phyloP scores from a whole-genome alignment of 768 basidiomycete genomes.

The Exidia glandulosa region DNA sequence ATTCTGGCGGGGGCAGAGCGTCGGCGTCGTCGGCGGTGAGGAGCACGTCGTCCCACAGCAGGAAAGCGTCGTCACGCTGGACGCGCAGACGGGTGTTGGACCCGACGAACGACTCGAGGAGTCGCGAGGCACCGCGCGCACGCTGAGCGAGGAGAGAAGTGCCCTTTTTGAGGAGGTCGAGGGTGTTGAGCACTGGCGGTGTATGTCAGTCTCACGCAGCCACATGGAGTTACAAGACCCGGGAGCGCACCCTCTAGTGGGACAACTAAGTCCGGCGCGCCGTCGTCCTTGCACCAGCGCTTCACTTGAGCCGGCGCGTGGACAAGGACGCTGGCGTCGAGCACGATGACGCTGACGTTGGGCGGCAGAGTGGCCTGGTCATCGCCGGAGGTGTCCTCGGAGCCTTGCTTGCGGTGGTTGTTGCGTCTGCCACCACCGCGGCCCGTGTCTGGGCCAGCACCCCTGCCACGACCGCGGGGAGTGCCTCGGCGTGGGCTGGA shows the following conservation, averaged over 20 bases:
- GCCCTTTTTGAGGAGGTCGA: slow-evolving; percentile 90
- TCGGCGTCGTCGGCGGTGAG: slow-evolving; percentile 29
- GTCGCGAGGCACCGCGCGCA: slow-evolving; percentile 78
- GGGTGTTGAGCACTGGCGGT: slow-evolving; percentile 70
- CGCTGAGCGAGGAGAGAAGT: slow-evolving; percentile 65
- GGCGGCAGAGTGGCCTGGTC: neutral
- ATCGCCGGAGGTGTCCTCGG: neutral
- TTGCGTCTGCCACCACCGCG: slow-evolving; percentile 23
- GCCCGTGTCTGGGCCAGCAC: slow-evolving; percentile 14
- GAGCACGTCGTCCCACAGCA: slow-evolving; percentile 65
- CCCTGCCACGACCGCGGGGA: slow-evolving; percentile 34
- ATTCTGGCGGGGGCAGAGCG: slow-evolving; percentile 52
- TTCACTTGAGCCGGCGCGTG: slow-evolving; percentile 70
- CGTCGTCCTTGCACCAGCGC: slow-evolving; percentile 68
- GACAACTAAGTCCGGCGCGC: slow-evolving; percentile 68
- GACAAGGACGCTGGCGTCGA: slow-evolving; percentile 75
- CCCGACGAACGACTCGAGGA: slow-evolving; percentile 80
- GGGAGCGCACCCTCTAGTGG: slow-evolving; percentile 71
- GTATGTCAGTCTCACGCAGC: slow-evolving; percentile 1
- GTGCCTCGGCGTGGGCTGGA: slow-evolving; percentile 14
- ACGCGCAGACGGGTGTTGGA: slow-evolving; percentile 71
- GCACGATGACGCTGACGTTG: slow-evolving; percentile 28
- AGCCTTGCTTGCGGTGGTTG: neutral
- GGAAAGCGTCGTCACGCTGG: slow-evolving; percentile 72
- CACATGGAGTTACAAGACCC: neutral